Base-by-base conservation (phyloP, 2,329 filamentous ascomycete genomes). In the Penicillium thymicola region DNA sequence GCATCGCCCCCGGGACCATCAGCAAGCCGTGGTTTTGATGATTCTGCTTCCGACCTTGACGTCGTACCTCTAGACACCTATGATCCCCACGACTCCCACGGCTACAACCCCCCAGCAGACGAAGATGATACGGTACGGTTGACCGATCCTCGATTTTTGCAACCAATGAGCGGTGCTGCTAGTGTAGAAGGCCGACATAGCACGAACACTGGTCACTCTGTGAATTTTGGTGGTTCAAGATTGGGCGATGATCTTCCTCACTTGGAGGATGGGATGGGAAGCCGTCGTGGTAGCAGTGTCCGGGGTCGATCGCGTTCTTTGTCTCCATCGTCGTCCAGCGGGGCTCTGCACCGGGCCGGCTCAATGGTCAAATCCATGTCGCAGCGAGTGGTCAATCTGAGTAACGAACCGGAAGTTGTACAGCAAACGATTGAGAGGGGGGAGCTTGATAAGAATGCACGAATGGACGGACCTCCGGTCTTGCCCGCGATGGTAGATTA, bases 331-430 rank as follows among this genome's bases (percentile, higher is more conserved):
- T 81, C 83, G 9, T 81, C 84, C 11, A 83, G 83, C 21, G 76
- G 74, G 27, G 87, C 89, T 18, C 73, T 92, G 51, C 84, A 82
- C 25, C 81, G 85, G 64, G 89, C 89, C 59, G 85, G 89, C 43
- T 90, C 89, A 9, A 90, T 92, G 65, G 85, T 92, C 74, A 84
- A 89, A 61, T 86, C 85, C 64, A 96, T 99, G 86, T 97, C 95
- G 32, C 92, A 97, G 77, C 90, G 94, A 78, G 92, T 99, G 54
- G 94, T 99, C 69, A 97, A 97, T 70, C 84, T 99, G 66, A 96
- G 92, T 75, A 96, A 96, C 70, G 94, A 97, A 68, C 88, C 88
- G 5, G 90, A 97, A 65, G 78, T 90, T 21, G 81, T 92, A 16
- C 91, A 96, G 71, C 86, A 89, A 60, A 86, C 84, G 50, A 81